A percentile compares a stretch with the other conserved stretches of the same genome.
Conservation (phyloP, 495 filamentous ascomycete species). For the Aspergillus bertholletiae region DNA sequence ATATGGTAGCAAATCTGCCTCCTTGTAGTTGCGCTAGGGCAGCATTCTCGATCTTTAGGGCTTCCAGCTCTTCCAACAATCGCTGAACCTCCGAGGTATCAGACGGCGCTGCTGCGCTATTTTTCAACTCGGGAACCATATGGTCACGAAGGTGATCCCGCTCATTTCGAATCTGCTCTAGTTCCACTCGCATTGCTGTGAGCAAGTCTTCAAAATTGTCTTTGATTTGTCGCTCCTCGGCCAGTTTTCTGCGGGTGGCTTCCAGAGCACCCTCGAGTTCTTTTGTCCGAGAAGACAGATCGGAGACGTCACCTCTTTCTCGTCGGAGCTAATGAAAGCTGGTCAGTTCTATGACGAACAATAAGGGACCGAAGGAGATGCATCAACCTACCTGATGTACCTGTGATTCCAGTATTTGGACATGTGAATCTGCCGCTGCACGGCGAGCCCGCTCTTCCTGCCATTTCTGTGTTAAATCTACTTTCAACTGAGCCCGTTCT, state of each 20-base stretch:
- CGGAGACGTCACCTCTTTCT: conserved; percentile 40
- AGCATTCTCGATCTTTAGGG: conserved; percentile 53
- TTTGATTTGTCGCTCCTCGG: conserved; percentile 82
- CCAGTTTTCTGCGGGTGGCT: conserved; percentile 72
- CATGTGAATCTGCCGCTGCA: conserved; percentile 73
- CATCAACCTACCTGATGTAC: conserved; percentile 51
- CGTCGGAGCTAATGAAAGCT: conserved; percentile 36
- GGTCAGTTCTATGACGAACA: neutral
- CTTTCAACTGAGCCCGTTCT: conserved; percentile 81
- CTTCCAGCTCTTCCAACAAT: conserved; percentile 65
- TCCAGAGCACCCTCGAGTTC: conserved; percentile 80
- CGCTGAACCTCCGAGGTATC: conserved; percentile 70
- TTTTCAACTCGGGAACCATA: conserved; percentile 67
- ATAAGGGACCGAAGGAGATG: neutral
- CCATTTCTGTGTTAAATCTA: conserved; percentile 76
- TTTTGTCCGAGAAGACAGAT: conserved; percentile 43
- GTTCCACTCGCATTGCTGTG: conserved; percentile 74
- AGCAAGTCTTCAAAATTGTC: conserved; percentile 93
- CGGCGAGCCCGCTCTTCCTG: conserved; percentile 78
- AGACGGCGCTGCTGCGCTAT: conserved; percentile 62
- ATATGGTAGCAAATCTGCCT: conserved; percentile 58
- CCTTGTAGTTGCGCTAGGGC: conserved; percentile 47
- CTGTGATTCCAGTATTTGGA: conserved; percentile 73
- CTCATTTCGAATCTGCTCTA: conserved; percentile 80
- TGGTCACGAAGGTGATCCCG: conserved; percentile 89